These are phyloP conservation scores for Ustilago sp. DNA, from an alignment of 1,284 basidiomycete genomes.

Conservation along the genomic window DNA sequence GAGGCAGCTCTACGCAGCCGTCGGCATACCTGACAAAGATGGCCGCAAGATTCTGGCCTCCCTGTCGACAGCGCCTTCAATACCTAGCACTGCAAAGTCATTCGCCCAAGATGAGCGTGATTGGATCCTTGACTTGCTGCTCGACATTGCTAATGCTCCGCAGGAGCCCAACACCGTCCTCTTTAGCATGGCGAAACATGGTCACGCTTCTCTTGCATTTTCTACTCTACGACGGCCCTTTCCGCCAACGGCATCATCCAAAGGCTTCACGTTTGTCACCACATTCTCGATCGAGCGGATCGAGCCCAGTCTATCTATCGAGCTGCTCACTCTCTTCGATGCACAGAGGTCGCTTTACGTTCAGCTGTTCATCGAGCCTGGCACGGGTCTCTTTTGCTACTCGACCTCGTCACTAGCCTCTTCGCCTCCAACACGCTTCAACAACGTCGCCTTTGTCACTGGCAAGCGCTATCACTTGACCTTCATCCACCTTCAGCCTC, in stretches of 20 bases:
- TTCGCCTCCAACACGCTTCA: constrained; percentile 38
- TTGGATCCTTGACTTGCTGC: constrained; percentile 45
- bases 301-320: constrained; percentile 45
- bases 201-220: constrained; percentile 53
- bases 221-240: constrained; percentile 56
- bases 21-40: constrained; percentile 50
- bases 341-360: constrained; percentile 42
- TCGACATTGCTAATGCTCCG: constrained; percentile 38
- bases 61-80: constrained; percentile 10
- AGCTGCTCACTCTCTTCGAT: constrained; percentile 58
- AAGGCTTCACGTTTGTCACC: constrained; percentile 56
- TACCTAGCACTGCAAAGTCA: background rate
- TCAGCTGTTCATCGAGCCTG: constrained; percentile 50
- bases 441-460: constrained; percentile 28
- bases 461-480: constrained; percentile 51
- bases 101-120: constrained; percentile 7
- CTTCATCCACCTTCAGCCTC: constrained; percentile 53
- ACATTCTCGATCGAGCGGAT: constrained; percentile 53
- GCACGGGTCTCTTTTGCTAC: constrained; percentile 52
- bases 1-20: constrained; percentile 23
- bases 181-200: constrained; percentile 46
- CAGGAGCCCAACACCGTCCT: constrained; percentile 47
- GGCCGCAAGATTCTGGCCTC: constrained; percentile 33
- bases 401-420: constrained; percentile 12
- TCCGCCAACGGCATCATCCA: constrained; percentile 39